phyloP scores from a whole-genome alignment of 2,329 filamentous ascomycete species.

The Epichloe elymi region DNA sequence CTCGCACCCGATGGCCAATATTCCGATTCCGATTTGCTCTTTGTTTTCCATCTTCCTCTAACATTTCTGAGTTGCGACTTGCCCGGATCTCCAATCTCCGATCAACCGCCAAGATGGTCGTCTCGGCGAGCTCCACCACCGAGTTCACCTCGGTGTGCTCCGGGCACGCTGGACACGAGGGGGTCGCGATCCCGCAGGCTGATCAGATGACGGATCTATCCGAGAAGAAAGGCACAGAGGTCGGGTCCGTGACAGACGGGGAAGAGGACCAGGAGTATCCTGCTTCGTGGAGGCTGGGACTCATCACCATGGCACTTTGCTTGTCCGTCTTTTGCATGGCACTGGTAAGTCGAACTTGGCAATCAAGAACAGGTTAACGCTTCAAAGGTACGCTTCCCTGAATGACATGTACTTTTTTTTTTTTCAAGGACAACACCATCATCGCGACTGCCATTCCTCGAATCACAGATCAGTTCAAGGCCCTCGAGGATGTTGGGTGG shows the following conservation, averaged over 20 bases:
- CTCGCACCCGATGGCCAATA: no score
- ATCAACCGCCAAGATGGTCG: constrained; percentile 1
- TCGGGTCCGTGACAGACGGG: neutral
- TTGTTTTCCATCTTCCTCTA: neutral
- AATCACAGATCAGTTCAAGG: constrained; percentile 14
- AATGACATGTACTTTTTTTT: neutral
- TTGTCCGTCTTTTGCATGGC: constrained; percentile 7
- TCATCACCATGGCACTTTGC: constrained; percentile 7
- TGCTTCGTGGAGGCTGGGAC: constrained; percentile 3
- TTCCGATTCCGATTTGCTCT: no score
- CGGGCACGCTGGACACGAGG: neutral
- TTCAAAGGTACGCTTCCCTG: no score
- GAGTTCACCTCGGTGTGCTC: constrained; percentile 1
- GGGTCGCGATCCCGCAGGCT: neutral
- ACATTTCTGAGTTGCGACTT: neutral
- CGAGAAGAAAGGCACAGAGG: neutral
- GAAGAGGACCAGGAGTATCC: constrained; percentile 3
- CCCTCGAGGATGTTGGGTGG: constrained; percentile 6
- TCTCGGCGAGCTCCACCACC: constrained; percentile 1
- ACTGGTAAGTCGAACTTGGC: constrained; percentile 1
- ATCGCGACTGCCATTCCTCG: constrained; percentile 21
- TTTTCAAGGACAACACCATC: constrained; percentile 22
- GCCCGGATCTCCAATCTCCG: no score
- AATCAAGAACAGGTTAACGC: no score
- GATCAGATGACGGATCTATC: neutral